Conservation (phyloP, 2,329 filamentous ascomycete genomes). For the Tolypocladium capitatum region DNA sequence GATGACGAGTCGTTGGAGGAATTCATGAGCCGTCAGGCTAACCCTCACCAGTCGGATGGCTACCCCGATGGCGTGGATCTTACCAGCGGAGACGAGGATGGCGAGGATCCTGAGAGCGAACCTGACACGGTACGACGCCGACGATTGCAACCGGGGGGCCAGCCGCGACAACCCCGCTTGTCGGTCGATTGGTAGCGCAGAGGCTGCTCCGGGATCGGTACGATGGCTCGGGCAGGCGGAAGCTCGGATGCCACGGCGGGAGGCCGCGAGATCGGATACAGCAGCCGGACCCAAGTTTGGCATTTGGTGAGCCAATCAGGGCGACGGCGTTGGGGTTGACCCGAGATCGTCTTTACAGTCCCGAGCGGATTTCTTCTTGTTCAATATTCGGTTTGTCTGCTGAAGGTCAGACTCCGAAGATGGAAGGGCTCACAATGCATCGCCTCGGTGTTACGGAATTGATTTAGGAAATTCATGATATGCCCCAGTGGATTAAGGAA, state of each 20-base stretch:
- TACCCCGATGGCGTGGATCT: constrained; percentile 27
- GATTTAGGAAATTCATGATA: neutral
- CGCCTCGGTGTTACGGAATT: neutral
- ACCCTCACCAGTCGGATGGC: constrained; percentile 25
- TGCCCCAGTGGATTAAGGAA: too few relatives aligned
- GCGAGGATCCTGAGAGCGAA: constrained; percentile 24
- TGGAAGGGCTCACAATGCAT: neutral
- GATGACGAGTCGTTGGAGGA: constrained; percentile 17
- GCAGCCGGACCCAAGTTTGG: constrained; percentile 7
- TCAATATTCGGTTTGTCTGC: too few relatives aligned
- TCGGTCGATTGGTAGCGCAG: constrained; percentile 17
- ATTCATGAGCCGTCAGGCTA: constrained; percentile 19
- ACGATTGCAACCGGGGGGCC: neutral
- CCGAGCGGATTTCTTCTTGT: neutral
- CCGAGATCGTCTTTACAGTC: neutral
- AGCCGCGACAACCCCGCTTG: constrained; percentile 1
- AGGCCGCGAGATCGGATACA: constrained; percentile 24
- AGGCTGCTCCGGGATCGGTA: constrained; percentile 17
- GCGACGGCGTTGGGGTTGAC: neutral
- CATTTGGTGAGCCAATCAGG: neutral
- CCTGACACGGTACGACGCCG: constrained; percentile 14
- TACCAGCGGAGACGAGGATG: constrained; percentile 28
- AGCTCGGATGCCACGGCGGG: constrained; percentile 29
- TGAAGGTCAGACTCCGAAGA: neutral
- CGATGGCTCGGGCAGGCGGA: constrained; percentile 13